Evolutionary conservation across 805 yeast genomes (phyloP).

Genomic region (Clavispora asparagi): DNA sequence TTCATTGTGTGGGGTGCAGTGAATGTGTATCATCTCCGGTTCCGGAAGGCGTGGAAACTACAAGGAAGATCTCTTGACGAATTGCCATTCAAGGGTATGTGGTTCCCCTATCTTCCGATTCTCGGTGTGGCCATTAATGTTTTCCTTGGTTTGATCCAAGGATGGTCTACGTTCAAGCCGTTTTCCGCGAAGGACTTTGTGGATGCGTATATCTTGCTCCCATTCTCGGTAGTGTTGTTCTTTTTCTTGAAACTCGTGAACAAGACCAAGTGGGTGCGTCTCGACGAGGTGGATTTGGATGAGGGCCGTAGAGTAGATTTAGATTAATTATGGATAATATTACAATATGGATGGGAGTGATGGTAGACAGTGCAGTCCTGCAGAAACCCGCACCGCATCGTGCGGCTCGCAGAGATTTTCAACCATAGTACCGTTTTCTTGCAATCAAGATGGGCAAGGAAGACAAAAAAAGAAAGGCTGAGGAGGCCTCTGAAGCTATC

Average conservation of each 20-base stretch:
- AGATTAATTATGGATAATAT: conserved; percentile 2
- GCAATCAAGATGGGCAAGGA: conserved; percentile 17
- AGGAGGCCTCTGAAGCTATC: conserved; percentile 22
- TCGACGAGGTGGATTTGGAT: conserved; percentile 44
- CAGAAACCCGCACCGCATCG: conserved; percentile 4
- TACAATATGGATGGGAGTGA: not conserved
- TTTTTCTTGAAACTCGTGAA: conserved; percentile 34
- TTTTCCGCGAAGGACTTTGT: conserved; percentile 42
- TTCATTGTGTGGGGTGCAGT: conserved; percentile 66
- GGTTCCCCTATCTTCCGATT: conserved; percentile 48
- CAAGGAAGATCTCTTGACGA: conserved; percentile 33
- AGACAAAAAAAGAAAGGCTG: conserved; percentile 25
- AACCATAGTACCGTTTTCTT: not conserved
- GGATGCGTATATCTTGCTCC: conserved; percentile 61
- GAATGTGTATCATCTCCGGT: conserved; percentile 51
- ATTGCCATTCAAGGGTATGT: conserved; percentile 32
- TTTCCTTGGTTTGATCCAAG: conserved; percentile 56
- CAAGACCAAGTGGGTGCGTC: conserved; percentile 37
- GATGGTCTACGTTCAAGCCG: conserved; percentile 61
- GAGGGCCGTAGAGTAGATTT: conserved; percentile 45
- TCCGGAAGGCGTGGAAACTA: conserved; percentile 40
- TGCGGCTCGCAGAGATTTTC: conserved; percentile 10
- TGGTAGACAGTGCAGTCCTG: not conserved
- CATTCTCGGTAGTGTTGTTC: conserved; percentile 45
- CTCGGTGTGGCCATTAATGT: conserved; percentile 46